Conservation (phyloP, 2,329 filamentous ascomycete genomes). For the Cladosporium colombiae region DNA sequence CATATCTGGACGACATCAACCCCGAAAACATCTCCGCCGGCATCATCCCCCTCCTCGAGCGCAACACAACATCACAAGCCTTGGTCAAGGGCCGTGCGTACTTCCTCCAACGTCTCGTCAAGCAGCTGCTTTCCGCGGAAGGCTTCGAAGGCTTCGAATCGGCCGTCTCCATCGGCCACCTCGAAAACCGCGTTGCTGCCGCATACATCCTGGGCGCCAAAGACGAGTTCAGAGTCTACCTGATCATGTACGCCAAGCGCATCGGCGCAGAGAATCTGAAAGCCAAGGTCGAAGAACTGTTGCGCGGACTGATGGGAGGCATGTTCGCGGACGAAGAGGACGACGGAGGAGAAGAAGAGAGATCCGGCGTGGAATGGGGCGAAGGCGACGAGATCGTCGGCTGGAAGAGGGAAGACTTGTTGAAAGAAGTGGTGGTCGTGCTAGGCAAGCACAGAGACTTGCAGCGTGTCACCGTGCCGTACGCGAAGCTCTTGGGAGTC, state of each 20-base stretch:
- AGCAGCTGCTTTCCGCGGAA: conserved; percentile 81
- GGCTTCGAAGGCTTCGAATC: conserved; percentile 92
- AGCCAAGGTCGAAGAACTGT: conserved; percentile 87
- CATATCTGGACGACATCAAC: conserved; percentile 37
- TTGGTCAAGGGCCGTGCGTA: conserved; percentile 89
- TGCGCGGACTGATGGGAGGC: conserved; percentile 78
- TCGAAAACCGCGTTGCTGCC: conserved; percentile 92
- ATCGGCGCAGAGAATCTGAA: conserved; percentile 86
- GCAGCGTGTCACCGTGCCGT: conserved; percentile 91
- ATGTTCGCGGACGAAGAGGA: conserved; percentile 63
- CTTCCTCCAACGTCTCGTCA: conserved; percentile 87
- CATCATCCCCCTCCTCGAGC: conserved; percentile 88
- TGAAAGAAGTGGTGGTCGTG: conserved; percentile 90
- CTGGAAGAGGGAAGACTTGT: conserved; percentile 82
- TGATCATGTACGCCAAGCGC: conserved; percentile 98
- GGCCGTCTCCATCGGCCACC: conserved; percentile 85
- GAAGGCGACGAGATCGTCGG: conserved; percentile 76
- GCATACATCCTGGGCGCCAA: conserved; percentile 79
- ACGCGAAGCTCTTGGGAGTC: conserved; percentile 77
- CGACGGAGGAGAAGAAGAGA: conserved; percentile 46
- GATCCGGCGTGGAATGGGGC: conserved; percentile 63
- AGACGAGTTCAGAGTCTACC: conserved; percentile 90
- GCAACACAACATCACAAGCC: conserved; percentile 91
- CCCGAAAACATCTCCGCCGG: conserved; percentile 76
- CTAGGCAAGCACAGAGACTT: conserved; percentile 97